These are phyloP conservation scores for Scheffersomyces coipomensis DNA, from an alignment of 805 yeast species.

Conservation along the genomic window DNA sequence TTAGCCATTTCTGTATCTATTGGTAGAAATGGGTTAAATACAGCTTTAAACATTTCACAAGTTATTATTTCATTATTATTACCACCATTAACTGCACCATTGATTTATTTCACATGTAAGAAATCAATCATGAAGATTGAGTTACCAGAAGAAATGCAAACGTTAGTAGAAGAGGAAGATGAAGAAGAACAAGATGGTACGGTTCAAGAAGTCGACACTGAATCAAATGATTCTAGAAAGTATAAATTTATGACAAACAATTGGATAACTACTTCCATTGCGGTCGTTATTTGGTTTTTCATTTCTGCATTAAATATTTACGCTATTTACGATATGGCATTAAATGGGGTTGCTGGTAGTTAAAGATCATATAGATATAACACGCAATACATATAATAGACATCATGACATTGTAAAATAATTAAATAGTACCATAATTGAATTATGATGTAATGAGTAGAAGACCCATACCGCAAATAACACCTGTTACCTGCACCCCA, in stretches of 20 bases:
- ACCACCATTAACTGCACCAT: slow-evolving; percentile 83
- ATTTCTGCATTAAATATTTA: slow-evolving; percentile 72
- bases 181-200: slow-evolving; percentile 8
- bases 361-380: too few species aligned
- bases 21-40: slow-evolving; percentile 70
- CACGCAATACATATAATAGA: too few species aligned
- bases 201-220: too few species aligned
- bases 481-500: too few species aligned
- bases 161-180: slow-evolving; percentile 9
- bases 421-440: too few species aligned
- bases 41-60: slow-evolving; percentile 81
- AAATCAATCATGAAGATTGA: slow-evolving; percentile 67
- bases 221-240: slow-evolving; percentile 15
- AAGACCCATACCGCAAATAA: too few species aligned
- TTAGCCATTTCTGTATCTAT: slow-evolving; percentile 65
- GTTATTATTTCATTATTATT: slow-evolving; percentile 77
- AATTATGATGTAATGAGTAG: too few species aligned
- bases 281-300: slow-evolving; percentile 64
- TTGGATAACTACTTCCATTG: slow-evolving; percentile 52
- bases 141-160: slow-evolving; percentile 15
- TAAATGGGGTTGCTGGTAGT: slow-evolving; percentile 23
- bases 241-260: slow-evolving; percentile 61
- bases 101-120: slow-evolving; percentile 76
- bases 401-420: too few species aligned
- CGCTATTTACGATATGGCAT: slow-evolving; percentile 43